Base-by-base conservation (phyloP, 2,329 filamentous ascomycete species). In the Penicillium sp. region DNA sequence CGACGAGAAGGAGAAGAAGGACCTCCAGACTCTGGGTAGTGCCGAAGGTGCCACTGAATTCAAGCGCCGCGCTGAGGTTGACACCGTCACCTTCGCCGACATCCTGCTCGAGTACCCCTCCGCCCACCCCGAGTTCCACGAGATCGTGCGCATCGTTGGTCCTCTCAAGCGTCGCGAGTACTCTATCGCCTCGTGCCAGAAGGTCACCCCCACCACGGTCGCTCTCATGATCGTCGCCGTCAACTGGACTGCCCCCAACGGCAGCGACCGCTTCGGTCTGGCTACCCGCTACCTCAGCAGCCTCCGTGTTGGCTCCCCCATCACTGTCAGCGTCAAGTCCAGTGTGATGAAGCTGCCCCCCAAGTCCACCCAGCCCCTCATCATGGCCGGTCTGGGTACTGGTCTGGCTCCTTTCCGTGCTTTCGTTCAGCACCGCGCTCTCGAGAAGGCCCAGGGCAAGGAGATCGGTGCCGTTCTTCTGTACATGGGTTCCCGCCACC, bases 341-440 rank as follows among this genome's bases (percentile, higher is more conserved):
- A 97, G 92, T 22, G 94, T 97, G 63, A 99, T 99, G 94, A 99
- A 97, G 79, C 84, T 99, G n/a, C 94, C 94, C 5, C 78, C 84
- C 57, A 88, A 87, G 72, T 88, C 92, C 65, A 94, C 91, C 36
- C 91, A 93, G 45, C 94, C 94, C 39, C 87, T 99, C 71, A 97
- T 99, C 81, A 97, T 99, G 93, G 94, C 94, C 9, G 94, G 94
- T 74, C 88, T 97, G n/a, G 94, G 94, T 60, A 99, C 94, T 0
- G 94, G 94, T 71, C 87, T 99, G 21, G 94, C 94, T 1, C 94
- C 94, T n/a, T 99, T 99, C 91, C 91, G 94, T 62, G 94, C 94
- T 56, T 99, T 99, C 71, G 89, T 97, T 44, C 94, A 99, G 79
- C 94, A 99, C 79, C 93, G 94, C 54, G 94, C 94, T 47, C 92